phyloP scores from a whole-genome alignment of 345 rosid species.

The Tarenaya hassleriana region DNA sequence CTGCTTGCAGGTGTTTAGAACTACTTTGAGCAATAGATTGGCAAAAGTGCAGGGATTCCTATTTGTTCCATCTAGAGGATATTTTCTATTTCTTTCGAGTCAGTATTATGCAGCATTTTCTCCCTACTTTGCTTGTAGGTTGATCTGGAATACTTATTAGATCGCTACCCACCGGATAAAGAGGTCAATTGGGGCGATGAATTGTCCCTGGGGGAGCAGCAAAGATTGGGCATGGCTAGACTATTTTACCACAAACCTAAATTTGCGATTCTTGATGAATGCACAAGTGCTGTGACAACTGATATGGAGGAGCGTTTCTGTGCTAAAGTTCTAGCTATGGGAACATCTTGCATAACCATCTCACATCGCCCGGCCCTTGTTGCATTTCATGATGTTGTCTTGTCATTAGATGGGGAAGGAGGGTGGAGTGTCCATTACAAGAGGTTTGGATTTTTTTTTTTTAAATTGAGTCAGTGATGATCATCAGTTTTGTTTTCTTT shows the following conservation, averaged over 20 bases:
- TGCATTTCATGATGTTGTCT: slow-evolving; percentile 91
- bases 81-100: slow-evolving; percentile 13
- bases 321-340: slow-evolving; percentile 95
- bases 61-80: slow-evolving; percentile 10
- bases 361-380: slow-evolving; percentile 98
- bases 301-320: slow-evolving; percentile 99
- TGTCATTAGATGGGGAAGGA: slow-evolving; percentile 98
- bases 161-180: slow-evolving; percentile 79
- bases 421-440: slow-evolving; percentile 78
- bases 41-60: slow-evolving; percentile 72
- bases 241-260: slow-evolving; percentile 94
- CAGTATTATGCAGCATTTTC: background rate
- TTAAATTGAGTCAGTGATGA: slow-evolving; percentile 14
- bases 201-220: slow-evolving; percentile 96
- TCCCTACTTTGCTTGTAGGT: slow-evolving; percentile 47
- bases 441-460: slow-evolving; percentile 74
- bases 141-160: slow-evolving; percentile 86
- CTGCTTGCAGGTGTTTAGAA: slow-evolving; percentile 63
- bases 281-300: slow-evolving; percentile 99
- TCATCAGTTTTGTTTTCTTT: slow-evolving; percentile 12
- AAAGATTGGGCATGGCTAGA: slow-evolving; percentile 98
- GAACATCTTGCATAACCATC: slow-evolving; percentile 98
- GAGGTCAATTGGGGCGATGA: slow-evolving; percentile 99
- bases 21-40: slow-evolving; percentile 85
- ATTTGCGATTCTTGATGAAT: slow-evolving; percentile 99